Conservation (phyloP, 139 green algal genomes). For the Chlorella sp. region DNA sequence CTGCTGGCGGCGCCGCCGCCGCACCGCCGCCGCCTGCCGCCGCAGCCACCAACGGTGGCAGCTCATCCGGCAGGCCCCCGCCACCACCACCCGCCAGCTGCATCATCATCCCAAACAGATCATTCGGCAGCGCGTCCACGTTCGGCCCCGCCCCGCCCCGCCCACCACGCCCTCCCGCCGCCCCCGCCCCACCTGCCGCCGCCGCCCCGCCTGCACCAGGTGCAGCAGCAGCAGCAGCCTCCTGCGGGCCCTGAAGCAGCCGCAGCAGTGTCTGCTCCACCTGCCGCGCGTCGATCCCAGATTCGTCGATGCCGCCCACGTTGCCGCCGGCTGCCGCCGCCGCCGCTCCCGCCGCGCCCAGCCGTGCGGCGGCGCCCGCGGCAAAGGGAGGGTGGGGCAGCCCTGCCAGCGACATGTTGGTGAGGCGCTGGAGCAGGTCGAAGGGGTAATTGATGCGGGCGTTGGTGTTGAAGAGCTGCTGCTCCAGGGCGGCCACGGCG, state of each 20-base stretch:
- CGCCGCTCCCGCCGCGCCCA: neutral
- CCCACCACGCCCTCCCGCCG: neutral
- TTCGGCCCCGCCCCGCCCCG: too few relatives aligned
- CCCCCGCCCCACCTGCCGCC: neutral
- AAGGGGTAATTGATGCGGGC: neutral
- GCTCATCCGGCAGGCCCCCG: neutral
- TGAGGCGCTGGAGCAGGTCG: neutral
- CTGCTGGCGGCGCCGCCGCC: neutral
- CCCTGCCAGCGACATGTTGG: neutral
- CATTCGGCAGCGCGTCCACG: too few relatives aligned
- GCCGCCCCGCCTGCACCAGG: constrained; percentile 1
- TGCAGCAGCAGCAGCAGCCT: constrained; percentile 1
- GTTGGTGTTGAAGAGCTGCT: neutral
- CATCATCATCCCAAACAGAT: too few relatives aligned
- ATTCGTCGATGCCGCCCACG: neutral
- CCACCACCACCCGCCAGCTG: neutral
- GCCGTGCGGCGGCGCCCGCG: too few relatives aligned
- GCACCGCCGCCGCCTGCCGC: neutral
- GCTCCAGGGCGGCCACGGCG: neutral
- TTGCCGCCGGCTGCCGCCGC: neutral
- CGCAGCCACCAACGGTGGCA: neutral
- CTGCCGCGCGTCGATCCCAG: neutral
- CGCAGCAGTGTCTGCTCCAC: neutral
- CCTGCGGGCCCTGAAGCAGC: neutral
- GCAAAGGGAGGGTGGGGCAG: neutral